Percentiles rank a stretch among this genome's conserved stretches.
Conservation (phyloP, 805 yeast species). For the Ogataea polymorpha region DNA sequence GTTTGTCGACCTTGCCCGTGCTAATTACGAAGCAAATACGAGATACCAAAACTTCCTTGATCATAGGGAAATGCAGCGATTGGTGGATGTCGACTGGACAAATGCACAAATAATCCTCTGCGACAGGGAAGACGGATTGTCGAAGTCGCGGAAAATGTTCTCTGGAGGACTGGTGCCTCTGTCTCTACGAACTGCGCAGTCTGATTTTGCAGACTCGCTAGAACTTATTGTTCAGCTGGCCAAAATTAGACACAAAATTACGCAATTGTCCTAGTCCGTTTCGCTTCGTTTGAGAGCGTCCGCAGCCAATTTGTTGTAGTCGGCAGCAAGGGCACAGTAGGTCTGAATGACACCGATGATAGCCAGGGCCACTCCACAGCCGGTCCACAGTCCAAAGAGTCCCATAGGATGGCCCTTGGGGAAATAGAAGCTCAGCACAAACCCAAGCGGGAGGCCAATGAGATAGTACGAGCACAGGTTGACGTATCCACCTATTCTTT, state of each 20-base stretch:
- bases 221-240: conserved; percentile 13
- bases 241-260: conserved; percentile 5
- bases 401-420: conserved; percentile 37
- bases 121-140: neutral
- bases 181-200: conserved; percentile 20
- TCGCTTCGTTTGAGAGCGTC: conserved; percentile 39
- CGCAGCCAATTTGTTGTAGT: conserved; percentile 48
- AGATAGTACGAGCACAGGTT: conserved; percentile 61
- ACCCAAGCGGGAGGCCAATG: conserved; percentile 66
- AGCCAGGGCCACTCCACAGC: conserved; percentile 32
- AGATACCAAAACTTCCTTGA: conserved; percentile 18
- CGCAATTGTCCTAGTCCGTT: conserved; percentile 17
- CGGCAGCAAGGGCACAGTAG: conserved; percentile 44
- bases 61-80: conserved; percentile 18
- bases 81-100: conserved; percentile 6
- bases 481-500: conserved; percentile 52
- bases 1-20: conserved; percentile 39
- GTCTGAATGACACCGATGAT: conserved; percentile 50
- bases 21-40: conserved; percentile 35
- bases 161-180: conserved; percentile 29
- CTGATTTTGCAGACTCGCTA: conserved; percentile 10
- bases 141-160: conserved; percentile 15
- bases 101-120: neutral
- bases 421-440: conserved; percentile 50
- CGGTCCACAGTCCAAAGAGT: conserved; percentile 35